Percentiles rank a stretch among this genome's conserved stretches.
Conservation (phyloP, 179 eudicot genomes). For the Heliamphora ciliata region DNA sequence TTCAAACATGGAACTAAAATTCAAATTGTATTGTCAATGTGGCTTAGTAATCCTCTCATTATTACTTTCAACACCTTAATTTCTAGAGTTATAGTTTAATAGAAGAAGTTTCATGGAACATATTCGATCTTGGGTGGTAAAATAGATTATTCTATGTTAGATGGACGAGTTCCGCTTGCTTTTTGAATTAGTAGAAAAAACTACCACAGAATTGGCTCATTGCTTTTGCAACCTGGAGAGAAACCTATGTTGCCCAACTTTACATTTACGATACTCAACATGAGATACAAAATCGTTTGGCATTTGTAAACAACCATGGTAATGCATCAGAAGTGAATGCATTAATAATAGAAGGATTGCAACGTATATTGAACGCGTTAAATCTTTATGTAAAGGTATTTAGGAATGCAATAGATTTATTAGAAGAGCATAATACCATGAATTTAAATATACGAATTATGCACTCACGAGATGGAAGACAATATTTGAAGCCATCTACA, state of each 20-base stretch:
- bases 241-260: conserved; percentile 13
- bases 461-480: background rate
- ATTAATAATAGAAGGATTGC: background rate
- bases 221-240: background rate
- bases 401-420: conserved; percentile 7
- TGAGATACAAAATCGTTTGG: background rate
- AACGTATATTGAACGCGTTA: conserved; percentile 1
- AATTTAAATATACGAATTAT: background rate
- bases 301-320: background rate
- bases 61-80: no score
- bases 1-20: no score
- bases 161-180: no score
- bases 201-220: conserved; percentile 15
- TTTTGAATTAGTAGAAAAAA: background rate
- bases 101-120: no score
- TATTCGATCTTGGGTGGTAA: no score
- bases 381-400: conserved; percentile 16
- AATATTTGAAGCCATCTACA: background rate
- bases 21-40: no score
- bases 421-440: background rate
- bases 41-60: no score
- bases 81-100: no score
- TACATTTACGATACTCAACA: conserved; percentile 15
- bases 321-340: background rate
- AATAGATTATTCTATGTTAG: no score